Evolutionary conservation across 345 rosid species (phyloP).

Genomic region (Kandelia obovata): DNA sequence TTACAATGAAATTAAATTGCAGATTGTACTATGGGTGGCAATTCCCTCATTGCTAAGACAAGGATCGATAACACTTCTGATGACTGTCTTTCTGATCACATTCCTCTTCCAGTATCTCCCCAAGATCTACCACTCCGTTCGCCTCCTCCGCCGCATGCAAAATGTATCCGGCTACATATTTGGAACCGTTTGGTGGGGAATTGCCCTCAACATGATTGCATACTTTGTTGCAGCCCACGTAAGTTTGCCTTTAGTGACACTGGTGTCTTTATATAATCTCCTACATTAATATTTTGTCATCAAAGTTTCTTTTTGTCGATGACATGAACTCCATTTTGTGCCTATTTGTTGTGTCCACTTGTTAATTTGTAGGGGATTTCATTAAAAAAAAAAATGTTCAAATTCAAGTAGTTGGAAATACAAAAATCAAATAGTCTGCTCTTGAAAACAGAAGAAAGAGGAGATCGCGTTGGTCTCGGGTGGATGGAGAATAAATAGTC

Average conservation of each 20-base stretch:
- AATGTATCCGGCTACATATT: conserved; percentile 85
- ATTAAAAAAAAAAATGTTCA: too few species aligned
- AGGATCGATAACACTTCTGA: conserved; percentile 59
- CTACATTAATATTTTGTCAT: background rate
- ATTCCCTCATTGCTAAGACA: conserved; percentile 56
- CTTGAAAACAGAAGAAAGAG: too few species aligned
- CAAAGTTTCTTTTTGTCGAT: background rate
- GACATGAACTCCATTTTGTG: too few species aligned
- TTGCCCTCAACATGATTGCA: conserved; percentile 86
- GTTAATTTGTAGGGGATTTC: too few species aligned
- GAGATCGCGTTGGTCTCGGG: too few species aligned
- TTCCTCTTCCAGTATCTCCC: conserved; percentile 94
- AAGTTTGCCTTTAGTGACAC: conserved; percentile 26
- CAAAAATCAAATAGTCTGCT: too few species aligned
- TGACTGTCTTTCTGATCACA: conserved; percentile 58
- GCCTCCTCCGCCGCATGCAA: conserved; percentile 87
- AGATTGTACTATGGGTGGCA: conserved; percentile 81
- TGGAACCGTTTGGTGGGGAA: conserved; percentile 98
- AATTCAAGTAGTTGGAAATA: too few species aligned
- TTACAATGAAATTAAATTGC: conserved; percentile 14
- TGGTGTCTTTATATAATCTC: background rate
- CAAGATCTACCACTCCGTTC: conserved; percentile 80
- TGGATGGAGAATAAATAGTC: too few species aligned
- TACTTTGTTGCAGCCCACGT: conserved; percentile 95
- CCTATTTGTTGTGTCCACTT: too few species aligned